These are phyloP conservation scores for Auriscalpium vulgare DNA, from an alignment of 768 basidiomycete species.

Conservation along the genomic window DNA sequence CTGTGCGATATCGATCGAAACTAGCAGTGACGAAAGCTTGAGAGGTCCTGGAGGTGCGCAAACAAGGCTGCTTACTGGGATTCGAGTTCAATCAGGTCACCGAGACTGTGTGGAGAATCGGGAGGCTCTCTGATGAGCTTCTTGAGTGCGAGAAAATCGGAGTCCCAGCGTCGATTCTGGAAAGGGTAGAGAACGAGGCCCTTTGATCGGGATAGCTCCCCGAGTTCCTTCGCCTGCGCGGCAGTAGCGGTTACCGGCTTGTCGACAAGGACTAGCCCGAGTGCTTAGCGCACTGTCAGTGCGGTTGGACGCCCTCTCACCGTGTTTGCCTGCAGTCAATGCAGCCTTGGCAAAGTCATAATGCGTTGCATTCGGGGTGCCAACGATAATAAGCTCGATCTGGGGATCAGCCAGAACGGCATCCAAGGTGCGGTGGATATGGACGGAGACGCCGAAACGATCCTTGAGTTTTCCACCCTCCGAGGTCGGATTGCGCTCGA, in stretches of 20 bases:
- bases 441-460: slow-evolving; percentile 48
- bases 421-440: slow-evolving; percentile 54
- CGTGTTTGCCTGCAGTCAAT: slow-evolving; percentile 66
- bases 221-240: slow-evolving; percentile 52
- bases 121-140: slow-evolving; percentile 48
- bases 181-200: slow-evolving; percentile 60
- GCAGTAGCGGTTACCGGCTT: slow-evolving; percentile 66
- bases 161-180: slow-evolving; percentile 75
- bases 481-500: slow-evolving; percentile 59
- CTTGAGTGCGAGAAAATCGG: slow-evolving; percentile 64
- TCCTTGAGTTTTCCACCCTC: slow-evolving; percentile 58
- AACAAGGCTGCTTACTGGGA: slow-evolving; percentile 45
- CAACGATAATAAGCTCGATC: slow-evolving; percentile 61
- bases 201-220: slow-evolving; percentile 48
- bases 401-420: slow-evolving; percentile 53
- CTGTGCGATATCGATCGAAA: slow-evolving; percentile 66
- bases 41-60: no score
- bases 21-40: slow-evolving; percentile 25
- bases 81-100: slow-evolving; percentile 62
- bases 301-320: slow-evolving; percentile 25
- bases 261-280: slow-evolving; percentile 58
- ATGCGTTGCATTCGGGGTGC: slow-evolving; percentile 71
- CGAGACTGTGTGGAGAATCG: slow-evolving; percentile 45
- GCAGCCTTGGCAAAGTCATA: slow-evolving; percentile 57
- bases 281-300: background rate